Percentiles rank a stretch among this genome's conserved stretches.
Evolutionary conservation across 1,284 basidiomycete genomes (phyloP).

Genomic region (Cryptococcus floricola): DNA sequence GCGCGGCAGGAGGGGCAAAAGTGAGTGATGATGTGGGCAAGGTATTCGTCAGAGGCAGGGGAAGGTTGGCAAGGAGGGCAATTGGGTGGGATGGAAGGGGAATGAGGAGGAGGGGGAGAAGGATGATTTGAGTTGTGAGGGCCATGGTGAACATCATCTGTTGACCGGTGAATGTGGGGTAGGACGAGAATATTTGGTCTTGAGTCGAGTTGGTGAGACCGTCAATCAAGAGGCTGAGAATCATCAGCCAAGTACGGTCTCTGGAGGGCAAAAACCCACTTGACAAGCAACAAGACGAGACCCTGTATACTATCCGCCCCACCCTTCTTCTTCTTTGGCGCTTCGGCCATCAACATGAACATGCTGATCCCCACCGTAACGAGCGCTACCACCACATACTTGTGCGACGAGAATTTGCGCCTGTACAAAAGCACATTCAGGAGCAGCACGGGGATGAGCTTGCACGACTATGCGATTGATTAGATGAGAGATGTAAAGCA

Average conservation of each 20-base stretch:
- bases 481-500: background rate
- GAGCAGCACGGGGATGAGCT: slow-evolving; percentile 61
- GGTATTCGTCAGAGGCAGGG: slow-evolving; percentile 51
- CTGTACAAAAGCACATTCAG: slow-evolving; percentile 65
- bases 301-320: slow-evolving; percentile 45
- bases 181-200: slow-evolving; percentile 80
- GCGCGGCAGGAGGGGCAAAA: slow-evolving; percentile 62
- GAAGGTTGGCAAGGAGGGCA: slow-evolving; percentile 24
- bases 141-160: slow-evolving; percentile 98
- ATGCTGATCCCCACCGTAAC: slow-evolving; percentile 90
- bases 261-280: slow-evolving; percentile 27
- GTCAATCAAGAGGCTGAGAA: slow-evolving; percentile 79
- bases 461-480: slow-evolving; percentile 64
- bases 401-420: slow-evolving; percentile 83
- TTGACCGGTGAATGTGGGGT: slow-evolving; percentile 60
- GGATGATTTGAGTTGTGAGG: slow-evolving; percentile 63
- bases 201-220: slow-evolving; percentile 97
- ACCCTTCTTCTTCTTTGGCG: slow-evolving; percentile 47
- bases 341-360: slow-evolving; percentile 84
- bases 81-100: slow-evolving; percentile 33
- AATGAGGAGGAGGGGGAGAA: slow-evolving; percentile 61
- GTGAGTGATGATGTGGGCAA: slow-evolving; percentile 45
- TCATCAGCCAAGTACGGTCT: slow-evolving; percentile 30
- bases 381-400: slow-evolving; percentile 86
- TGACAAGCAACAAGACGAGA: slow-evolving; percentile 37